Conservation (phyloP, 495 filamentous ascomycete genomes). For the Aeminium ludgeri region DNA sequence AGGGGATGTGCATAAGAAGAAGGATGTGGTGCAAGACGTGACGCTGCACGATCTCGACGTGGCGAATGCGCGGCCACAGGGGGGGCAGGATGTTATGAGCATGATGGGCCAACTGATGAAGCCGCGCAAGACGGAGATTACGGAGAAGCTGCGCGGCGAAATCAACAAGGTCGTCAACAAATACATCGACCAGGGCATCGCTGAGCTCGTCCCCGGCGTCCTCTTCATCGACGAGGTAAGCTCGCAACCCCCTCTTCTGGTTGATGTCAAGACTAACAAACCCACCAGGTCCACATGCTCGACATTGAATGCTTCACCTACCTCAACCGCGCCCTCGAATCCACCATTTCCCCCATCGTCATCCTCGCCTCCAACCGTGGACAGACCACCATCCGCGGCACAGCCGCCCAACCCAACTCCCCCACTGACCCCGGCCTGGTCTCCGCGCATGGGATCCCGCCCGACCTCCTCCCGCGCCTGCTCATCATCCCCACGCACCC, state of each 20-base stretch:
- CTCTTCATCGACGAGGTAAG: conserved; percentile 95
- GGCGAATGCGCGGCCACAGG: conserved; percentile 84
- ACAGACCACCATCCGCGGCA: conserved; percentile 70
- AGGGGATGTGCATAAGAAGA: conserved; percentile 98
- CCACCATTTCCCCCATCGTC: conserved; percentile 82
- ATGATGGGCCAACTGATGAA: conserved; percentile 99
- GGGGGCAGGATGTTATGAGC: conserved; percentile 97
- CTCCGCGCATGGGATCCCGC: conserved; percentile 76
- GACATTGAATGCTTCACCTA: conserved; percentile 98
- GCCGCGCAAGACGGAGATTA: conserved; percentile 97
- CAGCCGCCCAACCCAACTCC: too few relatives aligned
- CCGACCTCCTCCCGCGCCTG: conserved; percentile 78
- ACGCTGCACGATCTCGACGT: conserved; percentile 93
- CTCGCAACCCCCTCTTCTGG: conserved; percentile 3
- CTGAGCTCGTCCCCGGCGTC: conserved; percentile 90
- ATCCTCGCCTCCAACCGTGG: conserved; percentile 95
- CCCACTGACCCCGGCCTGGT: conserved; percentile 42
- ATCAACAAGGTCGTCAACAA: conserved; percentile 98
- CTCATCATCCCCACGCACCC: conserved; percentile 88
- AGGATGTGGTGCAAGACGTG: conserved; percentile 98
- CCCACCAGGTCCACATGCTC: conserved; percentile 78
- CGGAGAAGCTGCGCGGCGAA: conserved; percentile 83
- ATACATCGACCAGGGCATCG: conserved; percentile 97
- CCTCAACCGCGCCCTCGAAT: conserved; percentile 90
- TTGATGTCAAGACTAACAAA: background rate